Base-by-base conservation (phyloP, 2,329 filamentous ascomycete genomes). In the Taxawa tesnikishii region DNA sequence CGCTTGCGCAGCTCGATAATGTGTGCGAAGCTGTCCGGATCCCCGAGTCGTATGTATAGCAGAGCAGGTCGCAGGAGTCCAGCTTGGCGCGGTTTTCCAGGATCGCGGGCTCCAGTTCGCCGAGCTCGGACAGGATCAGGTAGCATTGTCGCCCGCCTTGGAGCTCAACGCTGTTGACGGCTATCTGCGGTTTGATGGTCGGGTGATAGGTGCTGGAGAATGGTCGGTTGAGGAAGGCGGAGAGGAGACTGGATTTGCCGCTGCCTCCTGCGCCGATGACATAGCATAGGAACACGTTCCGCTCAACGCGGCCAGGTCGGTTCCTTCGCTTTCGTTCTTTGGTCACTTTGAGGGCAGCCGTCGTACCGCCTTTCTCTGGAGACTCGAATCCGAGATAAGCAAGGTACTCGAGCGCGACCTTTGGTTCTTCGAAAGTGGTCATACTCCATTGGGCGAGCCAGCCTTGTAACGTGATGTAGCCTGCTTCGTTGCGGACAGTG, bases 371-470 rank as follows among this genome's bases (percentile, higher is more conserved):
- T 35, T 63, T 60, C 44, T 80, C 81, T 2, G 74, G 65, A 3
- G 83, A 78, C 51, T 96, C 90, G 48, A 94, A 98, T 1, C 90
- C 90, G 2, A 98, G 75, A 51, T 94, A 94, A 3, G 90, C 90
- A 3, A 98, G 74, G 53, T 98, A 98, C 46, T 92, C 87, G 4
- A 98, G 68, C 1, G 90, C 96, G 1, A 84, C 94, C 52, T 90
- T 92, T 9, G 90, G 88, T 35, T 92, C 87, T 38, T 92, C 75
- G 48, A 96, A 98, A 0, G 90, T 98, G 1, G 90, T 98, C 90
- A 98, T 98, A 53, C 87, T 94, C 90, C 90, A 98, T 49, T 98
- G 90, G 4, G 90, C 90, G 23, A 98, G 72, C 90, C 90, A 98
- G 2, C 90, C 90, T 55, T 98, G 90, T 4, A 98, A 66, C 1